Evolutionary conservation across 2,329 filamentous ascomycete species (phyloP), one percentile per base, ranked within the genome.

Genomic region (Penicillium sp.): DNA sequence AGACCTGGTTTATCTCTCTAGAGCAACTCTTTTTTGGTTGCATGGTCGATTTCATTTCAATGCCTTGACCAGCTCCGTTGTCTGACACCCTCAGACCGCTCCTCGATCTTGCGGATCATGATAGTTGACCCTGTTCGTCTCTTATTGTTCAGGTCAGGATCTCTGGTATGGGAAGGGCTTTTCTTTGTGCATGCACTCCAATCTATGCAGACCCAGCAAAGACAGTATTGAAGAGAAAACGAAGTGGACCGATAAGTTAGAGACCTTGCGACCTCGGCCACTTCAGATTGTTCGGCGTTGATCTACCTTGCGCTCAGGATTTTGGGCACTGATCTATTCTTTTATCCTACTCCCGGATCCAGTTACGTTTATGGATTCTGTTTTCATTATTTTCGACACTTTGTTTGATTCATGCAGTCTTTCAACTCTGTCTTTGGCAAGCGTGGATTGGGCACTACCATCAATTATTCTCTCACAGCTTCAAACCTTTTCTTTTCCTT

Each of bases 351-450:
- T 55, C 38, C 31, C 51, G 53, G 59, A 53, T 51, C 55, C 61
- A 50, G 47, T 61, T 50, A 67, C 60, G 58, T 58, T 63, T 52
- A 62, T 57, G 62, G 64, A 61, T 59, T 48, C 57, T 60, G 46
- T 41, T 53, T 58, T 55, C 63, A 50, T 62, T 54, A 60, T 64
- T 60, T 68, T 63, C 61, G 60, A 69, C 70, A 62, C 63, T 70
- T 67, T 69, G 71, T 74, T 62, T 66, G 64, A 72, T 63, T 68
- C 68, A 70, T 68, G 65, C 64, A 64, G 63, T 69, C 63, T 66
- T 58, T 64, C 66, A 67, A 58, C 66, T 64, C 69, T 50, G 56
- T 70, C 70, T 70, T 70, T 66, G 67, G 62, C 62, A 64, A 69
- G 68, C 66, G 65, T 66, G 65, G 60, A 67, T 64, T 62, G 64